These are phyloP conservation scores for Mucor indicus DNA, from an alignment of 371 early-diverging fungal genomes.

Conservation along the genomic window DNA sequence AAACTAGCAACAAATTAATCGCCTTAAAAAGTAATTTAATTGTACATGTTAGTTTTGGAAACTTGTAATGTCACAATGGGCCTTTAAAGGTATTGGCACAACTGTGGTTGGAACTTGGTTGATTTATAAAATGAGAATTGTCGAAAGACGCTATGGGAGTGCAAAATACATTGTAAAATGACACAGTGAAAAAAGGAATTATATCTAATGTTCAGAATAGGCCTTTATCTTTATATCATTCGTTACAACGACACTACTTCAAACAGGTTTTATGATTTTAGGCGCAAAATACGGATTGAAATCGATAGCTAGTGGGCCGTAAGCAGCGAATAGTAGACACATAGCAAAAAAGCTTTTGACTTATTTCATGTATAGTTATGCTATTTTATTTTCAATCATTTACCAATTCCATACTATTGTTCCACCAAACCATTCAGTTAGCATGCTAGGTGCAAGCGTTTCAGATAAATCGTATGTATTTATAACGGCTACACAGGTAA, in stretches of 20 bases:
- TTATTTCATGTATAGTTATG: slow-evolving; percentile 28
- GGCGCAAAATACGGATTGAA: slow-evolving; percentile 16
- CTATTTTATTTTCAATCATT: slow-evolving; percentile 53
- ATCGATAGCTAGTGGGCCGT: slow-evolving; percentile 19
- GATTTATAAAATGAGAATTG: slow-evolving; percentile 56
- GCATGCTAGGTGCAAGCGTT: slow-evolving; percentile 48
- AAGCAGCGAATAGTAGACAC: neutral
- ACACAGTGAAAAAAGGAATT: neutral
- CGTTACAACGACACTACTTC: slow-evolving; percentile 47
- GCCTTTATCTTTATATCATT: slow-evolving; percentile 52
- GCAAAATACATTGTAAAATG: slow-evolving; percentile 54
- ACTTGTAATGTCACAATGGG: slow-evolving; percentile 50
- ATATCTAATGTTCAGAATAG: slow-evolving; percentile 10
- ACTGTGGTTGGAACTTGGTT: slow-evolving; percentile 63
- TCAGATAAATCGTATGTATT: slow-evolving; percentile 62
- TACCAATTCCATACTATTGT: slow-evolving; percentile 52
- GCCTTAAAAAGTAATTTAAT: neutral
- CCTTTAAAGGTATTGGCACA: slow-evolving; percentile 55
- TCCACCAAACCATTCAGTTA: slow-evolving; percentile 50
- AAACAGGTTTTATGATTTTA: slow-evolving; percentile 36
- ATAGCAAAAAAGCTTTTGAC: neutral
- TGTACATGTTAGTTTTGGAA: slow-evolving; percentile 52
- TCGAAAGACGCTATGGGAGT: slow-evolving; percentile 70
- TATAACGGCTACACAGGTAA: slow-evolving; percentile 54
- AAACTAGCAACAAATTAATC: neutral